Base-by-base conservation (phyloP, 78 protist species). In the Tieghemostelium lacteum region DNA sequence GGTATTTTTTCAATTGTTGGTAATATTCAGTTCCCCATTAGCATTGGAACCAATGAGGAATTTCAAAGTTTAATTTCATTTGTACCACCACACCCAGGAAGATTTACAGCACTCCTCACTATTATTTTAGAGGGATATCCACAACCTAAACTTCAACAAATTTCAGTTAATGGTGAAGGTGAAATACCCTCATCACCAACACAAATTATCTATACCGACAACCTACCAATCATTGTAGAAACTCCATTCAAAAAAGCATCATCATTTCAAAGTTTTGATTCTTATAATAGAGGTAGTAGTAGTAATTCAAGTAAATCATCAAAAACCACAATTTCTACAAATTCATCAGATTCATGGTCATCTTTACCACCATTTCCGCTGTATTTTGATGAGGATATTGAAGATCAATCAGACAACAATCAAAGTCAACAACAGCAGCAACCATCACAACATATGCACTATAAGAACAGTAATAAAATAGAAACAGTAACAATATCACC, bases 161-260 rank as follows among this genome's bases (percentile, higher is more conserved):
- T 83, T 33, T 83, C 78, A 29, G 28, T 83, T 4, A 67, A 83
- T 83, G 91, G 91, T 16, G 78, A 83, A 42, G 91, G 91, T 69
- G 91, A 83, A 40, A 37, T 64, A 39, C 76, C 78, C 17, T 58
- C 91, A 3, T 24, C 78, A 10, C 91, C 91, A 24, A 34, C 91
- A 3, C 91, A 83, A 60, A 83, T 83, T 8, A 83, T 83, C 2
- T 83, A 83, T 24, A 29, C 76, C 0, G 88, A 69, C 45, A 76
- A 69, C 55, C 52, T 63, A 58, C 91, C 91, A 58, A 34, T 83
- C 0, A 63, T 83, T 19, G 69, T 66, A 29, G 70, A 66, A 5
- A 66, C 75, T 0, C 75, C 88, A 78, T 31, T 26, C 31, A 66
- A 66, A 39, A 8, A 40, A 70, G 36, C 10, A 49, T 49, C 55